These are phyloP conservation scores for Ceratobasidium sp. DNA, from an alignment of 1,284 basidiomycete genomes.

Conservation along the genomic window DNA sequence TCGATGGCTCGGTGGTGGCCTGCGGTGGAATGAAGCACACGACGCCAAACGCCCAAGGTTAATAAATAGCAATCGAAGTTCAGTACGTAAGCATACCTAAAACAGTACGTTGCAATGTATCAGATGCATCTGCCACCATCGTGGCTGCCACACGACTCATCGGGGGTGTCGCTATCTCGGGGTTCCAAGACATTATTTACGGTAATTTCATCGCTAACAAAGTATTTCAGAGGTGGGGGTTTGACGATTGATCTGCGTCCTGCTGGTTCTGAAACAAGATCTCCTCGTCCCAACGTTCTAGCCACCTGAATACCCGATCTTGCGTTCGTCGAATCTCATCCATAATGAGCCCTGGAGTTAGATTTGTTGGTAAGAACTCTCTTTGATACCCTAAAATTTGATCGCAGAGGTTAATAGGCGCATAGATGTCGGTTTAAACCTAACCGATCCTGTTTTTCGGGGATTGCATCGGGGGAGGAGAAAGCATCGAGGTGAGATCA, in stretches of 20 bases:
- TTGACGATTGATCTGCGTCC: too few species aligned
- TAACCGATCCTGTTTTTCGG: conserved; percentile 67
- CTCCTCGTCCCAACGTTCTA: too few species aligned
- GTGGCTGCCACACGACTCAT: too few species aligned
- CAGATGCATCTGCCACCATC: too few species aligned
- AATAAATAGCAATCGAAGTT: conserved; percentile 2
- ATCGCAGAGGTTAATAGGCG: neutral
- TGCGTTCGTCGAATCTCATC: neutral
- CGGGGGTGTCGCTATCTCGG: conserved; percentile 14
- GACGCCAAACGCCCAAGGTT: conserved; percentile 18
- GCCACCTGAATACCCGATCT: conserved; percentile 6
- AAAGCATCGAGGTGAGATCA: conserved; percentile 60
- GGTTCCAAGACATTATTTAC: conserved; percentile 12
- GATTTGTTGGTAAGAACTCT: conserved; percentile 29
- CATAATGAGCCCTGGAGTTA: conserved; percentile 20
- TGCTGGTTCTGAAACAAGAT: too few species aligned
- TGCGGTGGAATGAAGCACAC: conserved; percentile 36
- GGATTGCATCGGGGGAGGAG: conserved; percentile 60
- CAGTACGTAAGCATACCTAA: too few species aligned
- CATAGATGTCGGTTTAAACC: conserved; percentile 55
- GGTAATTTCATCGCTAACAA: too few species aligned
- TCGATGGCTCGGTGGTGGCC: conserved; percentile 12
- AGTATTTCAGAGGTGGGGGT: too few species aligned
- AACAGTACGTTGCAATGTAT: too few species aligned
- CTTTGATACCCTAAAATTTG: neutral